Evolutionary conservation across 2,329 filamentous ascomycete species (phyloP), one percentile per base, ranked within the genome.

Genomic region (Metarhizium robertsii): DNA sequence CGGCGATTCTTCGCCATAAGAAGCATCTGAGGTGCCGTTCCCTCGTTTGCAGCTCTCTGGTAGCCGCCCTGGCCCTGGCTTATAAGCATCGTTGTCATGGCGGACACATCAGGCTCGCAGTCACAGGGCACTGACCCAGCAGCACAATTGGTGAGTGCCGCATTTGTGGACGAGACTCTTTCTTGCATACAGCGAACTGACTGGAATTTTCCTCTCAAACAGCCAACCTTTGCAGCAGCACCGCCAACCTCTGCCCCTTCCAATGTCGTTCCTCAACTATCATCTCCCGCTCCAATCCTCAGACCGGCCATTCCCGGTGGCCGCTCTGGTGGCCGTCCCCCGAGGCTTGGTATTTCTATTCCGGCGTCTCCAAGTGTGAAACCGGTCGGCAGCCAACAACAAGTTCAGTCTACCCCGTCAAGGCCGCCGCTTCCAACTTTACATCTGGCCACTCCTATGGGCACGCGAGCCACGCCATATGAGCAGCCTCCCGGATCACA

Each of bases 381-480:
- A 70, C 85, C 92, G 2, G 83, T 94, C 53, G 81, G 80, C 61
- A 78, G 76, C 62, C 78, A 65, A 73, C 50, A 48, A 14, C 71
- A 62, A 13, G 53, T 59, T 18, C 69, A 58, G 60, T 65, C 66
- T 63, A 68, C 64, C 63, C 66, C 64, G 4, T 64, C 69, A 30
- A 67, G 71, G 55, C 71, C 89, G 29, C 75, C 84, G 29, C 83
- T 88, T 32, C 91, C 91, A n/a, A 86, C 86, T 57, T 78, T 96
- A 49, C 87, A 90, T 64, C 79, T 96, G 20, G 89, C 88, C 16
- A 96, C 92, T 2, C 92, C 92, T 3, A 91, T 90, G 86, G 90
- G 90, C 57, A 90, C 84, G 67, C 85, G 84, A 59, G 79, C 83
- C 54, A 82, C 83, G 8, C 87, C 90, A 5, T 86, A 91, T 66